Conservation (phyloP, 768 basidiomycete species). For the Hirschioporus abietinus region DNA sequence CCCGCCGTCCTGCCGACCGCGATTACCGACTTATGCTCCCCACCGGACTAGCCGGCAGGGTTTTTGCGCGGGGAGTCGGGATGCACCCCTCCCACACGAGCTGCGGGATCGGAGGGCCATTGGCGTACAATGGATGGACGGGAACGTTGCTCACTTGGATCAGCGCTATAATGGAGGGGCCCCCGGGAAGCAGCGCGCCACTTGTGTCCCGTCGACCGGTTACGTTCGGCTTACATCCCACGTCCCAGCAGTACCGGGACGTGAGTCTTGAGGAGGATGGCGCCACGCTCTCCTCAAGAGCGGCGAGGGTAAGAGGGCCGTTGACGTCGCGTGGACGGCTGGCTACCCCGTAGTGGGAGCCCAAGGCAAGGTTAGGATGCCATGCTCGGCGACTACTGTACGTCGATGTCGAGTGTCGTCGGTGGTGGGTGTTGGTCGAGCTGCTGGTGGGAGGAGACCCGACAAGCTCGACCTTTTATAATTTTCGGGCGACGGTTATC, state of each 20-base stretch:
- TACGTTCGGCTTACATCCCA: background rate
- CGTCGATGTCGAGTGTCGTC: too few relatives aligned
- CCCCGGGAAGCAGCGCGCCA: background rate
- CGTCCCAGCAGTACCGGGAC: background rate
- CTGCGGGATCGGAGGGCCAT: background rate
- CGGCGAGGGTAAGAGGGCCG: background rate
- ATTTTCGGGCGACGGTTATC: background rate
- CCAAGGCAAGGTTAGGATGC: background rate
- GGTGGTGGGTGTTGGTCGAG: background rate
- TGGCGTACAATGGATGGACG: background rate
- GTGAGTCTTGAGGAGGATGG: background rate
- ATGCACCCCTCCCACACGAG: background rate
- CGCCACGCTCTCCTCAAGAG: background rate
- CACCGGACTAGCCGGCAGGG: too few relatives aligned
- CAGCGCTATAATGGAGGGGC: background rate
- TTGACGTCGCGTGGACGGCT: background rate
- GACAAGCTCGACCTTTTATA: background rate
- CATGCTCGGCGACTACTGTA: too few relatives aligned
- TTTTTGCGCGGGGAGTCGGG: background rate
- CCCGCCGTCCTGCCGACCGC: background rate
- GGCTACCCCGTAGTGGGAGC: background rate
- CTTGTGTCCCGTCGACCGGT: background rate
- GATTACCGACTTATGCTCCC: background rate
- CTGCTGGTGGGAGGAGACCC: background rate
- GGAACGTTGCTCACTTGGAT: background rate